phyloP scores from a whole-genome alignment of 768 basidiomycete species.

The Lactifluus echinatus region DNA sequence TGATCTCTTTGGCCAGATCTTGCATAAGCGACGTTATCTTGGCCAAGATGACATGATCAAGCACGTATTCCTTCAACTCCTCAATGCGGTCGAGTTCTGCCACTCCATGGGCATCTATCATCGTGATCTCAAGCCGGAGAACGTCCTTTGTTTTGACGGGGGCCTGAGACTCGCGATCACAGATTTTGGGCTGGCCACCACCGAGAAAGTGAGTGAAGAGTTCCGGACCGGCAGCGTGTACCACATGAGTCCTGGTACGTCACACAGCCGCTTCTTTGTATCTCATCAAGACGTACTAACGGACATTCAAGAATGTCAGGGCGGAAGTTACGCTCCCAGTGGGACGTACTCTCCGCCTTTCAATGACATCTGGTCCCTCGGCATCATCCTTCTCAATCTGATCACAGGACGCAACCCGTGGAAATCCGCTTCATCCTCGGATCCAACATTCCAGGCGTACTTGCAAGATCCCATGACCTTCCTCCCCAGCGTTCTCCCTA shows the following conservation, averaged over 20 bases:
- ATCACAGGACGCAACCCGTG: constrained; percentile 94
- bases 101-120: constrained; percentile 91
- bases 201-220: constrained; percentile 75
- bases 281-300: constrained; percentile 19
- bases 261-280: constrained; percentile 11
- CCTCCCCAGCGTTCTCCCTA: constrained; percentile 49
- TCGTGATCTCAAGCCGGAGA: constrained; percentile 96
- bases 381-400: constrained; percentile 93
- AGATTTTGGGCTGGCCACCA: constrained; percentile 93
- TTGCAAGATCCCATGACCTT: constrained; percentile 67
- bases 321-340: constrained; percentile 53
- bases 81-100: constrained; percentile 90
- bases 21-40: constrained; percentile 66
- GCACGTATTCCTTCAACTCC: constrained; percentile 84
- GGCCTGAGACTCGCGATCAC: constrained; percentile 78
- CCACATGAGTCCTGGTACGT: constrained; percentile 90
- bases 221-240: constrained; percentile 96
- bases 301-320: constrained; percentile 70
- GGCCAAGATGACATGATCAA: constrained; percentile 82
- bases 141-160: constrained; percentile 75
- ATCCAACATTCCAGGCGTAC: constrained; percentile 87
- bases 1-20: constrained; percentile 88
- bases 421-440: constrained; percentile 76
- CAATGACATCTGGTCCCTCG: constrained; percentile 96
- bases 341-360: constrained; percentile 74